A percentile compares a stretch with the other conserved stretches of the same genome.
phyloP scores from a whole-genome alignment of 768 basidiomycete species.

The Hericium rajendrae region DNA sequence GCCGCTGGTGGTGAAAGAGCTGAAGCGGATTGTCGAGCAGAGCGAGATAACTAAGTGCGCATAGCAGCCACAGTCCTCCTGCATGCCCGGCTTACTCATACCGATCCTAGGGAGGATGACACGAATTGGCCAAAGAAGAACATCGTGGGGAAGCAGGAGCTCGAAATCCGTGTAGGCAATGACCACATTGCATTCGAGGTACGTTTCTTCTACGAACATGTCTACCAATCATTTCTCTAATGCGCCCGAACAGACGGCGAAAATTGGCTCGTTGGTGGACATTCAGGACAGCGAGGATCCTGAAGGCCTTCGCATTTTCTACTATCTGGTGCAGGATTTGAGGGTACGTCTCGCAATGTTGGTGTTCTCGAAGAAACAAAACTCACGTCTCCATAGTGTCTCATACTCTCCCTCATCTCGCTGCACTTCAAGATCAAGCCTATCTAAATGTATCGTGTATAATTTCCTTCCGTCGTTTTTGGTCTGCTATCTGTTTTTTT shows the following conservation, averaged over 20 bases:
- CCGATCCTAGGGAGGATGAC: conserved; percentile 80
- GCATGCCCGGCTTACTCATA: neutral
- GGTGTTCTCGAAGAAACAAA: neutral
- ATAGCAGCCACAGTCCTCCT: neutral
- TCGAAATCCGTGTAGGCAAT: conserved; percentile 89
- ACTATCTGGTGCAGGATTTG: conserved; percentile 96
- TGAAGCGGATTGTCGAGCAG: conserved; percentile 87
- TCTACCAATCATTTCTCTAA: conserved; percentile 22
- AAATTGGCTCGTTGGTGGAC: conserved; percentile 94
- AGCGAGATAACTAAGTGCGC: conserved; percentile 91
- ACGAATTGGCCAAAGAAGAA: conserved; percentile 98
- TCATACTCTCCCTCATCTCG: conserved; percentile 96
- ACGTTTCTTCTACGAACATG: neutral
- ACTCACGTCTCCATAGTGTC: conserved; percentile 47
- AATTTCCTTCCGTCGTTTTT: neutral
- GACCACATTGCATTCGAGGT: conserved; percentile 98
- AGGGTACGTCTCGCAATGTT: conserved; percentile 44
- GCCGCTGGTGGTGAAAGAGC: conserved; percentile 84
- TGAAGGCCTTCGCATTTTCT: conserved; percentile 94
- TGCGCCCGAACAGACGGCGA: conserved; percentile 56
- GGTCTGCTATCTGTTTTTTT: neutral
- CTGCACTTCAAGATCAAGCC: conserved; percentile 99
- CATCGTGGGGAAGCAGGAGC: conserved; percentile 96
- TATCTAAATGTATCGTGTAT: conserved; percentile 39
- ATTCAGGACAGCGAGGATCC: conserved; percentile 97